Percentiles rank a stretch among this genome's conserved stretches.
phyloP scores from a whole-genome alignment of 108 stramenopile species.

The Cyclostephanos invisitatus region DNA sequence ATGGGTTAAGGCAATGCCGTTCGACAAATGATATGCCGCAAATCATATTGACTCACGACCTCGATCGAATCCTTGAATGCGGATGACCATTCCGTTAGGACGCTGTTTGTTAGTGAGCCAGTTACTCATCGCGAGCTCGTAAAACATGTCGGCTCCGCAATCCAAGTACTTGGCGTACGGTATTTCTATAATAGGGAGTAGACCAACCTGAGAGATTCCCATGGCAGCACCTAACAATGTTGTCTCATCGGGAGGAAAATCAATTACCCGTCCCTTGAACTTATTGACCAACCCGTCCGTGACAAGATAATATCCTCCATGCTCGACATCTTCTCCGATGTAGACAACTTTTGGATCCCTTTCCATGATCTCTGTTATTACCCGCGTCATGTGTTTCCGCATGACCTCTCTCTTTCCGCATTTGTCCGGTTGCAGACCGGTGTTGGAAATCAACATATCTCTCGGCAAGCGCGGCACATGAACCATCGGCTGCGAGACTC shows the following conservation, averaged over 20 bases:
- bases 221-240: slow-evolving; percentile 78
- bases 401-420: slow-evolving; percentile 62
- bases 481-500: slow-evolving; percentile 58
- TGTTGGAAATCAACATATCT: slow-evolving; percentile 1
- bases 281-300: slow-evolving; percentile 71
- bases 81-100: slow-evolving; percentile 77
- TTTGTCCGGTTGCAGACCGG: background rate
- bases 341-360: slow-evolving; percentile 66
- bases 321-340: slow-evolving; percentile 86
- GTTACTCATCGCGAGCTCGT: slow-evolving; percentile 74
- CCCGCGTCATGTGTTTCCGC: slow-evolving; percentile 85
- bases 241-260: slow-evolving; percentile 91
- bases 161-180: slow-evolving; percentile 92
- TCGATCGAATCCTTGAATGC: slow-evolving; percentile 86
- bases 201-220: slow-evolving; percentile 79
- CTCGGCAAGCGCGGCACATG: slow-evolving; percentile 22
- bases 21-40: background rate
- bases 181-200: slow-evolving; percentile 85
- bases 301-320: slow-evolving; percentile 89
- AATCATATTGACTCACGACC: slow-evolving; percentile 36
- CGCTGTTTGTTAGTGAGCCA: slow-evolving; percentile 67
- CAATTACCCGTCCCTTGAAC: slow-evolving; percentile 67
- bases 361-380: slow-evolving; percentile 61
- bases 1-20: background rate
- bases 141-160: slow-evolving; percentile 86